Evolutionary conservation across 2,329 filamentous ascomycete genomes (phyloP).

Genomic region (Aspergillus ruber): DNA sequence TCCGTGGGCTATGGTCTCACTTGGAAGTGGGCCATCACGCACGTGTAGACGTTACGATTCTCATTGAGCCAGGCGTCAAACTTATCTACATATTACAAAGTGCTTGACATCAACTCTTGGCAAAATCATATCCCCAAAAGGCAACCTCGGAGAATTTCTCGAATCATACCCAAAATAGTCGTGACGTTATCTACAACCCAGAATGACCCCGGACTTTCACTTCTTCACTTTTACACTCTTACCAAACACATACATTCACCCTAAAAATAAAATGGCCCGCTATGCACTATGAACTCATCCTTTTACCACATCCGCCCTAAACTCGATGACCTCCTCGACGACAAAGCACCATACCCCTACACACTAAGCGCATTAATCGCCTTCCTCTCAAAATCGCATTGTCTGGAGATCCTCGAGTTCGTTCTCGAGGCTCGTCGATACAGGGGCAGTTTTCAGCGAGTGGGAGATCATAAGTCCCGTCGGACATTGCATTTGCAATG

Average conservation of each 20-base stretch:
- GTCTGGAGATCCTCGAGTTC: constrained; percentile 86
- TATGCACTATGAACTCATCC: neutral
- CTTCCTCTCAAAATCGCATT: constrained; percentile 88
- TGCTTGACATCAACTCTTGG: neutral
- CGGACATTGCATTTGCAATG: neutral
- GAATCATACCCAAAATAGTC: neutral
- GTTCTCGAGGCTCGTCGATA: constrained; percentile 85
- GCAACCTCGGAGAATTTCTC: neutral
- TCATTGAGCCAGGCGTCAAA: too few species aligned
- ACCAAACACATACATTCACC: too few species aligned
- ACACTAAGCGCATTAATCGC: constrained; percentile 84
- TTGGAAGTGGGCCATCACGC: neutral
- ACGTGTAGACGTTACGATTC: too few species aligned
- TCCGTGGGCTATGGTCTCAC: too few species aligned
- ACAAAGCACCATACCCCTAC: constrained; percentile 75
- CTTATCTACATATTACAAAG: neutral
- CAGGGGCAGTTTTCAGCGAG: constrained; percentile 54
- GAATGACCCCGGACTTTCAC: too few species aligned
- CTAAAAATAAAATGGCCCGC: too few species aligned
- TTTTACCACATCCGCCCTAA: constrained; percentile 50
- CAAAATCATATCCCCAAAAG: neutral
- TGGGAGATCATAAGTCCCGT: neutral
- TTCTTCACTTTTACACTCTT: too few species aligned
- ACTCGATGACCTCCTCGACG: constrained; percentile 73
- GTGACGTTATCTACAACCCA: neutral